These are phyloP conservation scores for Xylariaceae sp. DNA, from an alignment of 2,329 filamentous ascomycete genomes.

Conservation along the genomic window DNA sequence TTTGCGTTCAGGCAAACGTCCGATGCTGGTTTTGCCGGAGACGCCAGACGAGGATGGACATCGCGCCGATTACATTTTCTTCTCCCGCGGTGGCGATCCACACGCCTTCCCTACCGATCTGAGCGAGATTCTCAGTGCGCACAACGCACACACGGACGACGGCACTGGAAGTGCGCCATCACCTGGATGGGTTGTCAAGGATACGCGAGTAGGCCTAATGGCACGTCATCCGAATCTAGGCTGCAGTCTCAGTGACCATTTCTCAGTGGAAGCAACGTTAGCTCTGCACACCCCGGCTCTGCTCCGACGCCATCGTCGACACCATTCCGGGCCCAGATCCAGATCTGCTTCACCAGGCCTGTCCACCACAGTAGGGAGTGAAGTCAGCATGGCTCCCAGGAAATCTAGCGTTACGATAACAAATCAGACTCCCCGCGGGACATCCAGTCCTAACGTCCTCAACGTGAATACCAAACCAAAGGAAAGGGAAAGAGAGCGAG, in stretches of 20 bases:
- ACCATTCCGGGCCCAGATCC: slow-evolving; percentile 5
- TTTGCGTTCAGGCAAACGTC: slow-evolving; percentile 58
- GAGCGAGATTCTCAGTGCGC: slow-evolving; percentile 17
- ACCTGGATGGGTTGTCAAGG: slow-evolving; percentile 61
- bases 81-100: slow-evolving; percentile 46
- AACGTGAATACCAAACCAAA: slow-evolving; percentile 1
- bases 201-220: slow-evolving; percentile 70
- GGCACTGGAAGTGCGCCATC: slow-evolving; percentile 27
- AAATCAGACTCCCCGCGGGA: slow-evolving; percentile 4
- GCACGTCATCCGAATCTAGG: slow-evolving; percentile 72
- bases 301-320: slow-evolving; percentile 6
- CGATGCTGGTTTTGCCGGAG: slow-evolving; percentile 56
- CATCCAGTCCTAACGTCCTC: slow-evolving; percentile 1
- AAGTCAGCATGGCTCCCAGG: slow-evolving; percentile 1
- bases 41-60: slow-evolving; percentile 71
- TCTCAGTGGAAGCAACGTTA: slow-evolving; percentile 80
- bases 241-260: slow-evolving; percentile 92
- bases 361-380: slow-evolving; percentile 1
- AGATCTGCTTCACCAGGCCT: slow-evolving; percentile 1
- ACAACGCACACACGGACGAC: slow-evolving; percentile 17
- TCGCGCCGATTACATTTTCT: slow-evolving; percentile 91
- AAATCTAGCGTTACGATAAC: slow-evolving; percentile 5
- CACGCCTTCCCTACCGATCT: slow-evolving; percentile 14
- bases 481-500: slow-evolving; percentile 8
- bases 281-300: slow-evolving; percentile 38